Percentiles rank a stretch among this genome's conserved stretches.
These are phyloP conservation scores for Aspergillus candidus DNA, from an alignment of 2,329 filamentous ascomycete species.

Conservation along the genomic window DNA sequence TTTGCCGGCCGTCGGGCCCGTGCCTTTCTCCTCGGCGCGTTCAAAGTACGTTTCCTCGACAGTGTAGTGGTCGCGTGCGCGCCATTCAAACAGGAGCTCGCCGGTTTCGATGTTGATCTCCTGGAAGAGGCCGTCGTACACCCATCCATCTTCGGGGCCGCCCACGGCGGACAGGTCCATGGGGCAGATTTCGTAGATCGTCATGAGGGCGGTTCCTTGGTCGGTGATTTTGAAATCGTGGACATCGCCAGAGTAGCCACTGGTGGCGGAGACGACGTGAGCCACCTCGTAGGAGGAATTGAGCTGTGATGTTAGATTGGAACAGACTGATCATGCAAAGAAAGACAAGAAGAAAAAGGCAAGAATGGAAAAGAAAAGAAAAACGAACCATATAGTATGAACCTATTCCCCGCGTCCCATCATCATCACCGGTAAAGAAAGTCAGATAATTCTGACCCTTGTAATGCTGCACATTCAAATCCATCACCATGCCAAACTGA, in stretches of 20 bases:
- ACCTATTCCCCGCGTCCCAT: slow-evolving; percentile 40
- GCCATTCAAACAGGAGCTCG: slow-evolving; percentile 42
- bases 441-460: slow-evolving; percentile 41
- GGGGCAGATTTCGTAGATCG: slow-evolving; percentile 36
- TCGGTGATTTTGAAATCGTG: slow-evolving; percentile 42
- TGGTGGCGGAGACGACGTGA: slow-evolving; percentile 17
- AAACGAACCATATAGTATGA: slow-evolving; percentile 27
- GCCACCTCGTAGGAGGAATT: slow-evolving; percentile 27
- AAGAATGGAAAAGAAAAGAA: too few relatives aligned
- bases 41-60: slow-evolving; percentile 16
- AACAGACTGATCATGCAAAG: too few relatives aligned
- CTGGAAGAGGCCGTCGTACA: slow-evolving; percentile 39
- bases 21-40: slow-evolving; percentile 11
- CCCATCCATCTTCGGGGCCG: slow-evolving; percentile 35
- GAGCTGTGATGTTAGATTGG: slow-evolving; percentile 19
- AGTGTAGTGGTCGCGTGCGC: slow-evolving; percentile 37
- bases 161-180: slow-evolving; percentile 38
- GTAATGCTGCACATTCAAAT: slow-evolving; percentile 43
- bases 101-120: slow-evolving; percentile 41
- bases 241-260: slow-evolving; percentile 18
- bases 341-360: too few relatives aligned
- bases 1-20: slow-evolving; percentile 27
- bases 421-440: slow-evolving; percentile 45
- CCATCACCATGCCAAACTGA: slow-evolving; percentile 38
- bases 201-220: slow-evolving; percentile 38